Evolutionary conservation across 2,329 filamentous ascomycete species (phyloP), one percentile per base, ranked within the genome.

Genomic region (Herpomyces periplanetae): DNA sequence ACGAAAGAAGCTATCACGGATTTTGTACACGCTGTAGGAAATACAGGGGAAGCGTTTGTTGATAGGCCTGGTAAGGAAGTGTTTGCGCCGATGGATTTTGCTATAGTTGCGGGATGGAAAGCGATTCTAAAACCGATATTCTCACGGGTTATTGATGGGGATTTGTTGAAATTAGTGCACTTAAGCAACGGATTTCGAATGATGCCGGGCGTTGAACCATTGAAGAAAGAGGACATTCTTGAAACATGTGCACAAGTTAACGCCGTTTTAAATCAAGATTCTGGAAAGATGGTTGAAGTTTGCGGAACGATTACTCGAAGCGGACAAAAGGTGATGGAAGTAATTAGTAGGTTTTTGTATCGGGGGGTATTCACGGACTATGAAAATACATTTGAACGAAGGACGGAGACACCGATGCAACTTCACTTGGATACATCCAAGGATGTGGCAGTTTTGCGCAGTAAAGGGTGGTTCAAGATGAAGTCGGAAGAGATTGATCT

Each of bases 281-380:
- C 80, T 24, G 80, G 80, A 18, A 96, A 96, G 50, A 88, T 96
- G 73, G 84, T 96, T 8, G 84, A 96, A 41, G 75, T 96, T n/a
- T 88, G 73, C 32, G 80, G 80, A 25, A 96, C 80, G 4, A 87
- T 96, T 31, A 62, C 53, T 20, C 63, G 80, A 16, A 57, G 73
- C 20, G 63, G 63, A 11, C 41, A 65, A 37, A 50, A 71, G 4
- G 69, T 96, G 26, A 96, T 96, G 80, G 71, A 96, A 36, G 80
- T 96, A 11, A 91, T 73, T 6, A 88, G 71, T 25, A 80, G 96
- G 39, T 96, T 96, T 51, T 41, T 96, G 32, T 96, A 96, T 49
- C 63, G 84, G 19, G 80, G 80, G 22, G 49, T 51, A 12, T 96
- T 96, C 43, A 64, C 53, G 21, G 84, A 96, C 39, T 96, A 57